Percentiles rank a stretch among this genome's conserved stretches.
Evolutionary conservation across 495 filamentous ascomycete species (phyloP).

Genomic region (Corynascus novoguineensis): DNA sequence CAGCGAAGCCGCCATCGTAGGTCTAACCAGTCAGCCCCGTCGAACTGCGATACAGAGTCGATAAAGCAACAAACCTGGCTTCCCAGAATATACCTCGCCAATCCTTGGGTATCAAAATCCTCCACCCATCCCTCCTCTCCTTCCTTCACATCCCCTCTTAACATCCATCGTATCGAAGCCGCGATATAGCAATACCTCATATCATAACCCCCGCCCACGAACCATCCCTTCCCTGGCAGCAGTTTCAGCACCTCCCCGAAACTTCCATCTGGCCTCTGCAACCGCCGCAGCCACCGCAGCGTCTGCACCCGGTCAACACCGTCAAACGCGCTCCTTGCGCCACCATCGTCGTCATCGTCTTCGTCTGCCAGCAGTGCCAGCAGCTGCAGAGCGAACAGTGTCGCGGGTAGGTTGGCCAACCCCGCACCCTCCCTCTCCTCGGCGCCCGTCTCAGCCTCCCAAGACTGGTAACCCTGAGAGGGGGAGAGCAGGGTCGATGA

Average conservation of each 20-base stretch:
- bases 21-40: conserved; percentile 48
- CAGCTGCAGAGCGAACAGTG: conserved; percentile 75
- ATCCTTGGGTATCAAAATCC: conserved; percentile 69
- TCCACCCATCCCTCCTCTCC: conserved; percentile 49
- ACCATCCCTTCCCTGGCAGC: conserved; percentile 38
- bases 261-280: conserved; percentile 82
- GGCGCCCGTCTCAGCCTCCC: conserved; percentile 29
- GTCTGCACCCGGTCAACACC: conserved; percentile 62
- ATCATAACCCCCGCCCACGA: conserved; percentile 72
- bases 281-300: conserved; percentile 63
- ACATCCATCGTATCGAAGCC: conserved; percentile 72
- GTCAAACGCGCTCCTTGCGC: conserved; percentile 31
- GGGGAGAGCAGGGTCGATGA: conserved; percentile 53
- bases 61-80: conserved; percentile 28
- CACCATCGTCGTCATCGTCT: conserved; percentile 52
- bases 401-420: conserved; percentile 77
- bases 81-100: conserved; percentile 65
- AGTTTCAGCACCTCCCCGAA: conserved; percentile 76
- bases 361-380: conserved; percentile 73
- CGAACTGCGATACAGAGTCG: not conserved
- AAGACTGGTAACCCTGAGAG: conserved; percentile 29
- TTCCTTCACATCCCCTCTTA: conserved; percentile 53
- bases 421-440: conserved; percentile 54
- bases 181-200: conserved; percentile 83
- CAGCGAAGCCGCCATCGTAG: conserved; percentile 85